A percentile compares a stretch with the other conserved stretches of the same genome.
Conservation (phyloP, 305 asterid species). For the Galium porrigens region DNA sequence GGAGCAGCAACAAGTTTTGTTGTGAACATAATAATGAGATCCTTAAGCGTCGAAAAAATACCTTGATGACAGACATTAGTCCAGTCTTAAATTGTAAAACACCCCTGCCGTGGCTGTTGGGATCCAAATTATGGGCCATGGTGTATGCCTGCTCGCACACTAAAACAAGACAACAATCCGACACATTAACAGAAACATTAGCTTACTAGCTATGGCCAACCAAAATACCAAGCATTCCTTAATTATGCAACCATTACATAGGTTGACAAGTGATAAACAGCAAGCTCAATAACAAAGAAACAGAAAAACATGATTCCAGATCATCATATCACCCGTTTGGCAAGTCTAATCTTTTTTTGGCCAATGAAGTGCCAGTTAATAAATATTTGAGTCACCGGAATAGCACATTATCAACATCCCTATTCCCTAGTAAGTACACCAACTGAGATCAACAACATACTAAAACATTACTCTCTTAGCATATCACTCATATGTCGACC, state of each 20-base stretch:
- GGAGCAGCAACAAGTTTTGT: constrained; percentile 3
- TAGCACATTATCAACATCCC: no score
- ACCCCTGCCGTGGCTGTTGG: constrained; percentile 85
- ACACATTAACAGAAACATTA: constrained; percentile 2
- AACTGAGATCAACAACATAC: background rate
- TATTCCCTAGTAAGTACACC: background rate
- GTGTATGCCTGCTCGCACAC: constrained; percentile 97
- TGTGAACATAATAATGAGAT: constrained; percentile 5
- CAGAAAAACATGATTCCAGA: background rate
- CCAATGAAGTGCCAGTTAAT: background rate
- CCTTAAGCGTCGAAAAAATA: constrained; percentile 18
- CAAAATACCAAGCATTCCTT: background rate
- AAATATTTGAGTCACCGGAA: background rate
- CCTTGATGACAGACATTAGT: constrained; percentile 93
- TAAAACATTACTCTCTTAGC: background rate
- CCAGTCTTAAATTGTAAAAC: constrained; percentile 98
- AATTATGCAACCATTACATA: background rate
- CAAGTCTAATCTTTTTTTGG: background rate
- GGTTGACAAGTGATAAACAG: background rate
- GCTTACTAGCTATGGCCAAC: background rate
- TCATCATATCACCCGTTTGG: background rate
- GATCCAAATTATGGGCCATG: constrained; percentile 92
- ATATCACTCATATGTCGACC: background rate
- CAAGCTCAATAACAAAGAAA: background rate
- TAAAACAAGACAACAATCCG: constrained; percentile 20